phyloP scores from a whole-genome alignment of 495 filamentous ascomycete species.

The Ascodesmis nigricans region DNA sequence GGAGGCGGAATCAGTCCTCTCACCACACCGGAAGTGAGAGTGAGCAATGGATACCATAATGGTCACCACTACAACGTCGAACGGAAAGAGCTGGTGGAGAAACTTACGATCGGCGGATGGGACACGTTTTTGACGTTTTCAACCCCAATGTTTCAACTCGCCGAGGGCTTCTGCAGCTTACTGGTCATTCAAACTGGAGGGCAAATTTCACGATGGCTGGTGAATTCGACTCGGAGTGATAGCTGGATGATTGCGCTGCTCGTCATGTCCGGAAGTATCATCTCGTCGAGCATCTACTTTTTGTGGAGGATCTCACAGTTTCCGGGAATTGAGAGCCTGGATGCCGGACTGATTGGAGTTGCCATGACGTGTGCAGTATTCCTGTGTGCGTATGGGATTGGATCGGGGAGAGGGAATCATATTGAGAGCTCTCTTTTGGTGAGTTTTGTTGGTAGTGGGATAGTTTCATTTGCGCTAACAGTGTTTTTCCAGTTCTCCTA shows the following conservation, averaged over 20 bases:
- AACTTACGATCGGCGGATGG: conserved; percentile 62
- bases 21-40: conserved; percentile 2
- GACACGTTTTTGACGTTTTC: conserved; percentile 76
- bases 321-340: conserved; percentile 79
- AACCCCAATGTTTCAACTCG: conserved; percentile 83
- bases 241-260: conserved; percentile 93
- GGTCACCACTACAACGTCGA: too few relatives aligned
- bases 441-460: too few relatives aligned
- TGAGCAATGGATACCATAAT: neutral
- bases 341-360: conserved; percentile 78
- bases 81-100: conserved; percentile 37
- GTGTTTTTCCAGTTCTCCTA: conserved; percentile 47
- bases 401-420: conserved; percentile 79
- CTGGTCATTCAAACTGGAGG: conserved; percentile 87
- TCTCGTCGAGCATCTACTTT: conserved; percentile 88
- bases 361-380: conserved; percentile 80
- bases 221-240: conserved; percentile 76
- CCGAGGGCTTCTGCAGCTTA: conserved; percentile 88
- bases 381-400: conserved; percentile 82
- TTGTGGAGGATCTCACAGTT: conserved; percentile 86
- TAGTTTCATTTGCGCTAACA: conserved; percentile 10
- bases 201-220: conserved; percentile 86
- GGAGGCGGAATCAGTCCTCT: too few relatives aligned
- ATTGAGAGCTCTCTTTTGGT: conserved; percentile 77
- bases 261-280: conserved; percentile 67